Conservation (phyloP, 2,329 filamentous ascomycete species). For the Colletotrichum sp. region DNA sequence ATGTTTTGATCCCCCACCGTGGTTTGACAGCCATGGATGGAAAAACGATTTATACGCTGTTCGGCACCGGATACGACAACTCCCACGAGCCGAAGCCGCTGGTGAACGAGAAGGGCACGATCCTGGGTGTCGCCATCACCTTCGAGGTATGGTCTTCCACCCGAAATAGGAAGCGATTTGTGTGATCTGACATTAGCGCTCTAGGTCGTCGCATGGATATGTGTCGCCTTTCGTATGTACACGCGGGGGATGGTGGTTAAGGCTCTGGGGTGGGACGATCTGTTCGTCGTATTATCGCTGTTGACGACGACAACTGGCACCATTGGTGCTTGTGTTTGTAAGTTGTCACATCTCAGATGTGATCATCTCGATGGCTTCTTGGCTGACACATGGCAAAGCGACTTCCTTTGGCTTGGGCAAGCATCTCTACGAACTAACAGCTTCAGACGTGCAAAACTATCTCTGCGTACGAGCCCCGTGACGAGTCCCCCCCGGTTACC, state of each 20-base stretch:
- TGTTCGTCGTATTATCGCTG: slow-evolving; percentile 37
- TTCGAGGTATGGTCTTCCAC: slow-evolving; percentile 26
- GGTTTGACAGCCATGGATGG: slow-evolving; percentile 8
- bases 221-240: slow-evolving; percentile 31
- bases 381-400: slow-evolving; percentile 17
- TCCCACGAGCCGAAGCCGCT: slow-evolving; percentile 30
- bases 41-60: background rate
- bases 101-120: slow-evolving; percentile 30
- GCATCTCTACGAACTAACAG: slow-evolving; percentile 24
- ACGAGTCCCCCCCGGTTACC: background rate
- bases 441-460: slow-evolving; percentile 21
- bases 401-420: slow-evolving; percentile 28
- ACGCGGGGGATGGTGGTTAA: slow-evolving; percentile 29
- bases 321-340: slow-evolving; percentile 1
- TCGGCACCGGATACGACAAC: slow-evolving; percentile 11
- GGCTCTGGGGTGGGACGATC: slow-evolving; percentile 38
- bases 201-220: slow-evolving; percentile 33
- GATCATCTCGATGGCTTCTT: background rate
- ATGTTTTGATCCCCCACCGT: background rate
- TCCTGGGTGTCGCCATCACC: slow-evolving; percentile 32
- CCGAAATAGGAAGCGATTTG: background rate
- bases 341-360: background rate
- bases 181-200: background rate
- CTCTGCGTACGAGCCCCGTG: slow-evolving; percentile 22
- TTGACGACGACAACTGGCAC: slow-evolving; percentile 23